Conservation (phyloP, 2,329 filamentous ascomycete genomes). For the Calonectria pseudoturangicola region DNA sequence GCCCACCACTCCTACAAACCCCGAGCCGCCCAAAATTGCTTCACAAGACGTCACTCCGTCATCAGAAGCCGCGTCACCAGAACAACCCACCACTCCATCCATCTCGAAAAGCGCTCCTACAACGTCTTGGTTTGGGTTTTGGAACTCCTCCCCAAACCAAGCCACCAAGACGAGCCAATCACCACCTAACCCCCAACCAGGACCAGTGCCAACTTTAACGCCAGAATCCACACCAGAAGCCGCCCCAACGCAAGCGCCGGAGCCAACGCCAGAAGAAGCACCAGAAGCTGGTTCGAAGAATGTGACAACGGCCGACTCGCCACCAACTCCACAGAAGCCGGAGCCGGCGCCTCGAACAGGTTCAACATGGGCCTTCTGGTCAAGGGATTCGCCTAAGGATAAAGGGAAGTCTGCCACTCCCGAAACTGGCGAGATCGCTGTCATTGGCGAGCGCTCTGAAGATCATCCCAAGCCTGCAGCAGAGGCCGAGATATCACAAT, state of each 20-base stretch:
- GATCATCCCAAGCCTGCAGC: constrained; percentile 70
- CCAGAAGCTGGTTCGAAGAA: constrained; percentile 58
- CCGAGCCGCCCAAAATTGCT: constrained; percentile 10
- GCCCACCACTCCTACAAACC: constrained; percentile 47
- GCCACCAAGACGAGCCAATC: constrained; percentile 40
- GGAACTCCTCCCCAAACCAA: constrained; percentile 55
- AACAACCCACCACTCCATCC: constrained; percentile 41
- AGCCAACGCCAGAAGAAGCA: constrained; percentile 24
- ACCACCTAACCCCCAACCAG: constrained; percentile 32
- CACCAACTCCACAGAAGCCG: constrained; percentile 55
- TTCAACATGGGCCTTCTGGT: constrained; percentile 90
- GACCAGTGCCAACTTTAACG: constrained; percentile 35
- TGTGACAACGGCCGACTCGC: constrained; percentile 66
- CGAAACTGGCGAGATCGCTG: constrained; percentile 72
- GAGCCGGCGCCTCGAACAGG: constrained; percentile 68
- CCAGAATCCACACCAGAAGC: constrained; percentile 15
- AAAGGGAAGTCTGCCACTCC: constrained; percentile 56
- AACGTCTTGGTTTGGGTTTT: constrained; percentile 65
- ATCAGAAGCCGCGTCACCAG: constrained; percentile 43
- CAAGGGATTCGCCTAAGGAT: constrained; percentile 70
- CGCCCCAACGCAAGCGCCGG: constrained; percentile 15
- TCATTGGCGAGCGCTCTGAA: constrained; percentile 75
- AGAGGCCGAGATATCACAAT: constrained; percentile 64
- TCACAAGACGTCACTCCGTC: constrained; percentile 33
- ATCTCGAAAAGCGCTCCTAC: constrained; percentile 47